Evolutionary conservation across 108 stramenopile genomes (phyloP).

Genomic region (Cyclotella kingstonii): DNA sequence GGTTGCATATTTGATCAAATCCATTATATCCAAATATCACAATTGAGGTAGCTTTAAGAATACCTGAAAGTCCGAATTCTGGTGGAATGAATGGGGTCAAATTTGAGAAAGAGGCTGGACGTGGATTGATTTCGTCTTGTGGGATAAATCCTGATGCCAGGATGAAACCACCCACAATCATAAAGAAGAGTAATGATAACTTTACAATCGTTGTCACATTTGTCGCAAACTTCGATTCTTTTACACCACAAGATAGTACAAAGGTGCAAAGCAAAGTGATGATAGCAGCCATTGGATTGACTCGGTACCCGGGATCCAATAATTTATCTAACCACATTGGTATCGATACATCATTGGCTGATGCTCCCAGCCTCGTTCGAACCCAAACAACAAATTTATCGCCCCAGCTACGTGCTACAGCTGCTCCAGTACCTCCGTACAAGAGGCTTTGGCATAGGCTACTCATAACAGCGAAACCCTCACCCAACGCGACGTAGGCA

Average conservation of each 20-base stretch:
- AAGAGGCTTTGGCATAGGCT: slow-evolving; percentile 83
- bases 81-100: slow-evolving; percentile 41
- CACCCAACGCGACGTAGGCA: slow-evolving; percentile 68
- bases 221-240: slow-evolving; percentile 70
- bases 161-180: slow-evolving; percentile 74
- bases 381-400: slow-evolving; percentile 78
- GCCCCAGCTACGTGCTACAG: slow-evolving; percentile 89
- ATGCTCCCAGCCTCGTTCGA: slow-evolving; percentile 7
- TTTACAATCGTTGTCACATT: slow-evolving; percentile 77
- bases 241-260: slow-evolving; percentile 63
- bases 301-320: slow-evolving; percentile 28
- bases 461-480: slow-evolving; percentile 76
- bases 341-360: neutral
- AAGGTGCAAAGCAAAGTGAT: slow-evolving; percentile 49
- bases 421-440: slow-evolving; percentile 73
- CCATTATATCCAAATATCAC: slow-evolving; percentile 90
- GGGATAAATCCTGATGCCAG: slow-evolving; percentile 23
- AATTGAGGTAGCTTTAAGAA: slow-evolving; percentile 34
- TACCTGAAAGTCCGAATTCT: slow-evolving; percentile 44
- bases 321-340: slow-evolving; percentile 5
- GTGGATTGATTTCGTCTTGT: slow-evolving; percentile 6
- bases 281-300: slow-evolving; percentile 64
- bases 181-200: slow-evolving; percentile 65
- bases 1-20: slow-evolving; percentile 84
- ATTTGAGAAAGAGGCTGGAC: slow-evolving; percentile 31